Base-by-base conservation (phyloP, 768 basidiomycete species). In the Russula abietina region DNA sequence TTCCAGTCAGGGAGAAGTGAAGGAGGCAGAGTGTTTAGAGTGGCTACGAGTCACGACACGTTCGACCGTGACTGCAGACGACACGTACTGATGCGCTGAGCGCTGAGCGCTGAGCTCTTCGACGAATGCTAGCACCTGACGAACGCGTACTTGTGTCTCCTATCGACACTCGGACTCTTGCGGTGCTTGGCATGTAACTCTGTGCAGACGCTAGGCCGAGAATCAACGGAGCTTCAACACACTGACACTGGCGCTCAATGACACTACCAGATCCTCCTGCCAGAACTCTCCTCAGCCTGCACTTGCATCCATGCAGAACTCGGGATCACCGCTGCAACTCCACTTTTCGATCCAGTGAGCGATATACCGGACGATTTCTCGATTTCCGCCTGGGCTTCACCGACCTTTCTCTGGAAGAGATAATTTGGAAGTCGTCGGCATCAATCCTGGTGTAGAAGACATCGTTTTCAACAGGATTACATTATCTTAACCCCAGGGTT, bases 341-440 rank as follows among this genome's bases (percentile, higher is more conserved):
- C 22, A 2, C 19, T 6, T 8, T 38, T n/a, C 17, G 56, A 39
- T 32, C 33, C 46, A 14, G 17, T 19, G n/a, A 22, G 19, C 1
- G 57, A 54, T 30, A 19, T 36, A 19, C 51, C 56, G 9, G 24
- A 57, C 9, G 36, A 49, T 38, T 19, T 8, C 19, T 48, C 45
- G 16, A 59, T 8, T 30, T 52, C 62, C 30, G 50, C 62, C 8
- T 67, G 66, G 66, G 16, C 50, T 16, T 12, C 53, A 28, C 66
- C 66, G 12, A 41, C 17, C 4, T 41, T 56, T 28, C 4, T 48
- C 59, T 32, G 66, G 66, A 26, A 67, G 41, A 41, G 24, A 36
- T 17, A 67, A 67, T 30, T 28, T 67, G 16, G 55, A 60, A n/a
- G n/a, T 56, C 56, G 58, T 67, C 43, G 67, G 64, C 63, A 61